These are phyloP conservation scores for Erysimum cheiranthoides DNA, from an alignment of 345 rosid species.

Conservation along the genomic window DNA sequence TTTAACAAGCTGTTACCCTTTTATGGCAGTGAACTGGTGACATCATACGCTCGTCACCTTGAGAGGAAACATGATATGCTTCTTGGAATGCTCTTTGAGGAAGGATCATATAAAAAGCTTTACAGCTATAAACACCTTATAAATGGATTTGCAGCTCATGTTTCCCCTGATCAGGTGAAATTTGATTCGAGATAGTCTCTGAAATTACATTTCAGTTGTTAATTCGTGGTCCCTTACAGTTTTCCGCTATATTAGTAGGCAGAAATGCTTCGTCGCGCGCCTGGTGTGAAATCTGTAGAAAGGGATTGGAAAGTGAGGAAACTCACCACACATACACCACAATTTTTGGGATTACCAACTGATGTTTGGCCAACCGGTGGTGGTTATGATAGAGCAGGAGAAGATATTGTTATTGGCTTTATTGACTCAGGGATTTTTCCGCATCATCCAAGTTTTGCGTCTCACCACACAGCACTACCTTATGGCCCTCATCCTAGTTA, in stretches of 20 bases:
- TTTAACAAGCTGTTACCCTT: neutral
- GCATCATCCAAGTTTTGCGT: slow-evolving; percentile 88
- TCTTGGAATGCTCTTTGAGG: slow-evolving; percentile 78
- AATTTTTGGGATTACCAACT: slow-evolving; percentile 95
- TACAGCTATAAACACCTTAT: slow-evolving; percentile 97
- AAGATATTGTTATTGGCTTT: slow-evolving; percentile 92
- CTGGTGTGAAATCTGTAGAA: slow-evolving; percentile 84
- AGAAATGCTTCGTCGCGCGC: slow-evolving; percentile 72
- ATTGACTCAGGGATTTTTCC: slow-evolving; percentile 96
- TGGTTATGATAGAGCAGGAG: slow-evolving; percentile 95
- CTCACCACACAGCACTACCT: slow-evolving; percentile 67
- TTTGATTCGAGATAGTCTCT: slow-evolving; percentile 1
- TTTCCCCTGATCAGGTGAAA: slow-evolving; percentile 91
- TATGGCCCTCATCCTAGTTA: slow-evolving; percentile 87
- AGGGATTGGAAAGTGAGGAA: slow-evolving; percentile 97
- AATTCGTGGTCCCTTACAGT: slow-evolving; percentile 48
- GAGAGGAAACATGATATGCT: slow-evolving; percentile 93
- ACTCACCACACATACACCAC: slow-evolving; percentile 97
- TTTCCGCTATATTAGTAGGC: slow-evolving; percentile 80
- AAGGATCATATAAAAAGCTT: slow-evolving; percentile 79
- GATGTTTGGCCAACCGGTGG: slow-evolving; percentile 99
- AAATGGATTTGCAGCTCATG: slow-evolving; percentile 91
- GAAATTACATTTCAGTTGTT: slow-evolving; percentile 11
- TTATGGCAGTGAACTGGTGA: slow-evolving; percentile 72
- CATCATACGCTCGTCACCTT: slow-evolving; percentile 83